phyloP scores from a whole-genome alignment of 208 protist species.

The Crithidia acanthocephali region DNA sequence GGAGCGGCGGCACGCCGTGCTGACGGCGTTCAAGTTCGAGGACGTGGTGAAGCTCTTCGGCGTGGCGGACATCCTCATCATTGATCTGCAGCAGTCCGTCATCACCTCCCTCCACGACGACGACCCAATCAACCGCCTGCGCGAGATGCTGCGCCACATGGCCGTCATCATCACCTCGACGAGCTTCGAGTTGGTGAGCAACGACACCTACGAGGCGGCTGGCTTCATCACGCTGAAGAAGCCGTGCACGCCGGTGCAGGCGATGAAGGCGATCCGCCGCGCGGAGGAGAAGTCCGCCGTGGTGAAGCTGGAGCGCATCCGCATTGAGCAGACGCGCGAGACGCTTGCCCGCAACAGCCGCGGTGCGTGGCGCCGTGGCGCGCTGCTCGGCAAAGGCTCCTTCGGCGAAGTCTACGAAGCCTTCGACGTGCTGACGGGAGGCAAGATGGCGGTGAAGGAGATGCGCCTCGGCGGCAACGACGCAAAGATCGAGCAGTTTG shows the following conservation, averaged over 20 bases:
- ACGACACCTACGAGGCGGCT: constrained; percentile 71
- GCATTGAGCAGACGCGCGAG: constrained; percentile 76
- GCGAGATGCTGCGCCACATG: constrained; percentile 81
- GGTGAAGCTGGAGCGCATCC: constrained; percentile 75
- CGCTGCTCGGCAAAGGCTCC: constrained; percentile 82
- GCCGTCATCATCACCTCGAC: constrained; percentile 78
- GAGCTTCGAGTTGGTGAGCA: constrained; percentile 61
- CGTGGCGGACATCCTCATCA: constrained; percentile 87
- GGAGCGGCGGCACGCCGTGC: constrained; percentile 88
- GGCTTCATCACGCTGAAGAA: constrained; percentile 89
- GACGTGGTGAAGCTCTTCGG: constrained; percentile 76
- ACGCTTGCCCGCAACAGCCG: constrained; percentile 86
- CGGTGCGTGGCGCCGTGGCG: constrained; percentile 74
- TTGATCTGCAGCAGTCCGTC: constrained; percentile 83
- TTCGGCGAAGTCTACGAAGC: constrained; percentile 91
- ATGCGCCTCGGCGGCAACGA: constrained; percentile 72
- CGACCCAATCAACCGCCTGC: constrained; percentile 75
- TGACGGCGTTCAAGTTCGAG: constrained; percentile 68
- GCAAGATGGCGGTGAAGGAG: constrained; percentile 92
- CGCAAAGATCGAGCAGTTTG: constrained; percentile 74
- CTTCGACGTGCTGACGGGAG: constrained; percentile 81
- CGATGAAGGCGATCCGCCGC: constrained; percentile 65
- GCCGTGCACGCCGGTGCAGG: constrained; percentile 82
- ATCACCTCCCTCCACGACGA: constrained; percentile 40
- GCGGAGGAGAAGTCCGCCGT: constrained; percentile 81